These are phyloP conservation scores for Schizonepeta tenuifolia DNA, from an alignment of 257 asterid genomes.

Conservation along the genomic window DNA sequence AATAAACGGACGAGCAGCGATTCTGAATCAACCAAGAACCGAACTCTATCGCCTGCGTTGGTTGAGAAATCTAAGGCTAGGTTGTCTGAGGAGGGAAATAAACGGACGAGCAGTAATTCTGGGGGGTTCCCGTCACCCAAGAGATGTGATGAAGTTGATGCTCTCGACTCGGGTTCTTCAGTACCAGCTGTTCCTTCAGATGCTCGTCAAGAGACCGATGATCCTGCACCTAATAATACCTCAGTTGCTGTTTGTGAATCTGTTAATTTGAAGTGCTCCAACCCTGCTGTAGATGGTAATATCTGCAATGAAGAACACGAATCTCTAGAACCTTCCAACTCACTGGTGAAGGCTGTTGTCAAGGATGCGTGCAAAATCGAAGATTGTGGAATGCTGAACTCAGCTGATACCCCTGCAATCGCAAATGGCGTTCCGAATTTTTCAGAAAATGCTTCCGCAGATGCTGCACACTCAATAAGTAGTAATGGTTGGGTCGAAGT, in stretches of 20 bases:
- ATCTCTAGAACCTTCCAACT: conserved; percentile 8
- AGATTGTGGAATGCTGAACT: conserved; percentile 6
- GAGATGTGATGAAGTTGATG: conserved; percentile 31
- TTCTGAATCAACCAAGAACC: conserved; percentile 36
- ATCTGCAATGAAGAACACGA: background rate
- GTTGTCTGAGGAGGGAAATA: conserved; percentile 39
- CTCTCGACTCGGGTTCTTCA: conserved; percentile 27
- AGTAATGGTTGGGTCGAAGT: conserved; percentile 28
- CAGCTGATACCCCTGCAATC: conserved; percentile 15
- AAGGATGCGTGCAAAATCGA: conserved; percentile 16
- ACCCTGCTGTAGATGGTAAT: conserved; percentile 1
- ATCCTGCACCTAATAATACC: background rate
- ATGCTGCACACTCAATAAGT: background rate
- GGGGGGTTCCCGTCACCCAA: conserved; percentile 27
- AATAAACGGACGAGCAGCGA: conserved; percentile 27
- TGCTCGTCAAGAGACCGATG: conserved; percentile 28
- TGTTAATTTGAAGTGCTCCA: conserved; percentile 25
- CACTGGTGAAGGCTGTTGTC: background rate
- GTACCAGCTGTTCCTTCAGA: conserved; percentile 29
- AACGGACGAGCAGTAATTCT: conserved; percentile 28
- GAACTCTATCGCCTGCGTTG: conserved; percentile 40
- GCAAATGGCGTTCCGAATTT: background rate
- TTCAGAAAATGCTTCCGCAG: conserved; percentile 31
- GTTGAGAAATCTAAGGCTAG: conserved; percentile 40
- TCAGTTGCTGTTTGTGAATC: conserved; percentile 25